Evolutionary conservation across 1,139 yeast species (phyloP), one percentile per base, ranked within the genome.

Genomic region (Scheffersomyces cryptocercus): DNA sequence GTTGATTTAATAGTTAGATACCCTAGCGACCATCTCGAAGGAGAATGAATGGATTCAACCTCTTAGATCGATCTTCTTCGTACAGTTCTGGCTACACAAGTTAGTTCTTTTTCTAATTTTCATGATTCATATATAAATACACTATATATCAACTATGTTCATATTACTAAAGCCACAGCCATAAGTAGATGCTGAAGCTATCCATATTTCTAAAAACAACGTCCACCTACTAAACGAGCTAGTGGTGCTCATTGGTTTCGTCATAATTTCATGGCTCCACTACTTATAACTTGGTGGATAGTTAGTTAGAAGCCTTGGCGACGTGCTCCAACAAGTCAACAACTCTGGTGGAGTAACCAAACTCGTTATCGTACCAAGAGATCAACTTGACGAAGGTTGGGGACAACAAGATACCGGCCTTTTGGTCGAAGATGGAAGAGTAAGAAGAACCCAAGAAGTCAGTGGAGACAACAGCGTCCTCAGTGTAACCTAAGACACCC

Each of bases 331-430:
- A 76, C 67, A 86, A 81, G 80, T 86, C 95, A 57, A 86, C 91
- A 54, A 86, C 95, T 80, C 95, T 87, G 78, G 89, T 84, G 64
- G 93, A 85, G 88, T 87, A 87, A 69, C 95, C 95, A 79, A 68
- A 87, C 78, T 87, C 95, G 77, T 86, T 86, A 71, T 87, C 95
- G 82, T 86, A 86, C 95, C 95, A 86, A 49, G 93, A 76, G 72
- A 86, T 79, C 73, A 87, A 84, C 82, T 86, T 86, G 74, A 85
- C 89, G 70, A 86, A 86, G 67, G 82, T 81, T 72, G 88, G 88
- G 67, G 86, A 82, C 67, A 86, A 81, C 66, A 82, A 79, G 75
- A 86, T 85, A 78, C 93, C 90, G 52, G 95, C 95, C 77, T 80
- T 78, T 63, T 88, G 84, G 67, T 86, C 95, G 63, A 84, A 87